Evolutionary conservation across 2,329 filamentous ascomycete species (phyloP), one percentile per base, ranked within the genome.

Genomic region (Knufia petricola): DNA sequence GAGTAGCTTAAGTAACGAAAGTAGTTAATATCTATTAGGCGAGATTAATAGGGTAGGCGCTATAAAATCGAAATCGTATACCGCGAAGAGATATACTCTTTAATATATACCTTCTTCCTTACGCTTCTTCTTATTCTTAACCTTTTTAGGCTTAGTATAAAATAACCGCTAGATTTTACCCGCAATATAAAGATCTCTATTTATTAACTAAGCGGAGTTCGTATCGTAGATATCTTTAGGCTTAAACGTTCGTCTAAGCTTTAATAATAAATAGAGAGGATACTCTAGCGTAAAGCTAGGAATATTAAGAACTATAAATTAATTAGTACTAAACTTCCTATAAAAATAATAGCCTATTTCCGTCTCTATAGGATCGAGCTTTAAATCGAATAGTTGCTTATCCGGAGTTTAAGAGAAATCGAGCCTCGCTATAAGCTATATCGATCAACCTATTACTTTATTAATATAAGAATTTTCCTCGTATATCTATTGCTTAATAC

Each of bases 91-190:
- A 51, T 58, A 56, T 2, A 69, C 37, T 61, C 66, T 50, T 60
- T 61, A 50, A 59, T 31, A 26, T 15, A 12, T 45, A 54, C 15
- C 40, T 53, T 49, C 39, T 20, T 9, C 4, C 37, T 55, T 51
- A 17, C 46, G 49, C 42, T 65, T 50, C 24, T 50, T 53, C 43
- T 52, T 69, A 3, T 48, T 54, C 45, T n/a, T n/a, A n/a, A 62
- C 64, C 0, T 54, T 47, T 34, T 68, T 67, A 26, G 68, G 61
- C 51, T 71, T 69, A 3, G 69, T 56, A 44, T 61, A 73, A 47
- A 71, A 73, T 0, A 67, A 62, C 23, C 63, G 61, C 70, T 70
- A 74, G 4, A 49, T 63, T 46, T 70, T 62, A 13, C 69, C 69
- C 0, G 71, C 51, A 32, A 70, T 64, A 15, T 62, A 52, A 43